Evolutionary conservation across 352 stramenopile species (phyloP).

Genomic region (Phytophthora agathidicida): DNA sequence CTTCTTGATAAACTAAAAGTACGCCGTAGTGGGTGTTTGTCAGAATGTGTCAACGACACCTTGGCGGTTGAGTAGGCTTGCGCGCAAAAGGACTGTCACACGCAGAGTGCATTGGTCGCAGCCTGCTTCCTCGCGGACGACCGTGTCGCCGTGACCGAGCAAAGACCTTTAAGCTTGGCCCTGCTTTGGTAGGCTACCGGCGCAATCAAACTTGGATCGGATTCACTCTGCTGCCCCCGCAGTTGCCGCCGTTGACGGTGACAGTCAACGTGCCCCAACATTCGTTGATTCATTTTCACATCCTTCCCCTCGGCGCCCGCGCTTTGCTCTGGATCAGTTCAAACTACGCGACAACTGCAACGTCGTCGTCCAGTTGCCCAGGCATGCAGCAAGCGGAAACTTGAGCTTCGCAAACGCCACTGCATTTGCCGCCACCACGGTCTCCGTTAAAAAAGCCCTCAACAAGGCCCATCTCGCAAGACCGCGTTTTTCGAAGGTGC

Average conservation of each 20-base stretch:
- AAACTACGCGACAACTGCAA: not conserved
- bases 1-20: too few species aligned
- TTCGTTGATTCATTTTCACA: slow-evolving; percentile 18
- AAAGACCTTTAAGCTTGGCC: slow-evolving; percentile 23
- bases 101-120: too few species aligned
- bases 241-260: slow-evolving; percentile 3
- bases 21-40: too few species aligned
- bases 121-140: too few species aligned
- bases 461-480: not conserved
- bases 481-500: not conserved
- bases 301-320: slow-evolving; percentile 7
- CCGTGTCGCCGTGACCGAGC: too few species aligned
- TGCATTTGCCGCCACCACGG: not conserved
- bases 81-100: too few species aligned
- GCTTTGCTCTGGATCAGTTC: slow-evolving; percentile 16
- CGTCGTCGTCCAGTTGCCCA: slow-evolving; percentile 20
- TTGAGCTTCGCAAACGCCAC: not conserved
- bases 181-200: slow-evolving; percentile 20
- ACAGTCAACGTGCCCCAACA: slow-evolving; percentile 5
- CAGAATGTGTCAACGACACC: too few species aligned
- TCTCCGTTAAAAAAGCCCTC: not conserved
- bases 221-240: slow-evolving; percentile 9
- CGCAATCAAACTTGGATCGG: slow-evolving; percentile 24
- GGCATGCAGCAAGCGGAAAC: not conserved
- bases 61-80: too few species aligned